A percentile compares a stretch with the other conserved stretches of the same genome.
Conservation (phyloP, 768 basidiomycete genomes). For the Goffeauzyma gilvescens region DNA sequence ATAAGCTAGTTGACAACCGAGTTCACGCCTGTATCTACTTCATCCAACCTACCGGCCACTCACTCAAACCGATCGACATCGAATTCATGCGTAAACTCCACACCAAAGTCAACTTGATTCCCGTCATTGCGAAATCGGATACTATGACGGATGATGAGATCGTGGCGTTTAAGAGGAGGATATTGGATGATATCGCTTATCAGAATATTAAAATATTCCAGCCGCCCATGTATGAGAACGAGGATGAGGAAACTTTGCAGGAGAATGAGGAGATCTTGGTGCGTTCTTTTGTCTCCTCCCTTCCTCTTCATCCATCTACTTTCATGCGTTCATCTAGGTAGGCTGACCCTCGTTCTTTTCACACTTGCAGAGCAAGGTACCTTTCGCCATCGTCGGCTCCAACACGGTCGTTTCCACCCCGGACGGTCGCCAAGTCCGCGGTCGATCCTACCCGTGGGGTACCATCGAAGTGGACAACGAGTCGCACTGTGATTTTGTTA, state of each 20-base stretch:
- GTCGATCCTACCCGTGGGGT: constrained; percentile 95
- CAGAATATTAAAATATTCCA: constrained; percentile 98
- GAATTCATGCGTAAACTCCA: constrained; percentile 99
- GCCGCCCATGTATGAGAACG: constrained; percentile 90
- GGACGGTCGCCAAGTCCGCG: constrained; percentile 81
- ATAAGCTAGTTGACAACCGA: constrained; percentile 80
- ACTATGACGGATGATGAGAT: constrained; percentile 89
- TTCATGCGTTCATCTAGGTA: background rate
- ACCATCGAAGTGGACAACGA: constrained; percentile 98
- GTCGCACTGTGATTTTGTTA: constrained; percentile 97
- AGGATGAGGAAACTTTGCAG: constrained; percentile 93
- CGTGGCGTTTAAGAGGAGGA: constrained; percentile 74
- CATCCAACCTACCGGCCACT: constrained; percentile 85
- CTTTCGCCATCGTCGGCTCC: constrained; percentile 94
- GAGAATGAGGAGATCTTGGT: constrained; percentile 82
- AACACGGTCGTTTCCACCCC: constrained; percentile 60
- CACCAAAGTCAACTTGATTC: constrained; percentile 92
- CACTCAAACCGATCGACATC: constrained; percentile 90
- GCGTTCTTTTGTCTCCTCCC: constrained; percentile 9
- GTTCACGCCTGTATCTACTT: constrained; percentile 97
- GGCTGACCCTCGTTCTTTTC: background rate
- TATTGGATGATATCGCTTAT: constrained; percentile 76
- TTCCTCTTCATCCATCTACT: constrained; percentile 5
- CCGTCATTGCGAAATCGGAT: constrained; percentile 92
- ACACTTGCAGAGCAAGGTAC: constrained; percentile 57